Evolutionary conservation across 2,329 filamentous ascomycete genomes (phyloP), one percentile per base, ranked within the genome.

Genomic region (Epichloe elymi): DNA sequence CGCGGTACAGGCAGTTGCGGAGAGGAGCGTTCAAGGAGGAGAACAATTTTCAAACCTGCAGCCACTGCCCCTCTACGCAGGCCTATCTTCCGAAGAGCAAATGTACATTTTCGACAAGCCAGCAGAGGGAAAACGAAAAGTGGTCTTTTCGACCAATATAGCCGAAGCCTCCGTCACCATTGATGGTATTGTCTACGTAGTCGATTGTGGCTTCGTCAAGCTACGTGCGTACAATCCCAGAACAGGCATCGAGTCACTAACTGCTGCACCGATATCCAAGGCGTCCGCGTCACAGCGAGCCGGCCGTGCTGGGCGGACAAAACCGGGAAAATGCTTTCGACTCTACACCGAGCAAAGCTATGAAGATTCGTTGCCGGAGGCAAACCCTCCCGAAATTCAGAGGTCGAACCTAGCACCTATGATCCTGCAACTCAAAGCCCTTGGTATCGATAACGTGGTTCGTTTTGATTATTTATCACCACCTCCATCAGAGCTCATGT

Each of bases 91-190:
- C 8, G 90, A 96, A 56, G 83, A 96, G 61, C 93, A 97, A 63
- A 91, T 95, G 81, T 90, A 90, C 57, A 85, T 97, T 40, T 97
- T 97, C 63, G 88, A 95, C 59, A 82, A 85, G 50, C 73, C 89
- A 2, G 82, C 87, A 0, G 82, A 87, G 54, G 84, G 90, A 53
- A 90, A 83, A 1, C 79, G 93, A 41, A 97, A 97, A 63, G 86
- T 96, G 39, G 86, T 98, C 37, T 83, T 96, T 57, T 85, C 88
- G 4, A 97, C 93, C 53, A 97, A 97, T 63, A 96, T 97, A 56
- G 89, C 93, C 12, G 93, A 98, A 71, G 91, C 93, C 4, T 95
- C 88, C 2, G 85, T 98, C 42, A 97, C 93, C 15, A 94, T 97
- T 51, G 84, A 93, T 49, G 89, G 88, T 3, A 90, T 97, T 54